phyloP scores from a whole-genome alignment of 1,284 basidiomycete genomes.

The Tranzscheliella williamsii region DNA sequence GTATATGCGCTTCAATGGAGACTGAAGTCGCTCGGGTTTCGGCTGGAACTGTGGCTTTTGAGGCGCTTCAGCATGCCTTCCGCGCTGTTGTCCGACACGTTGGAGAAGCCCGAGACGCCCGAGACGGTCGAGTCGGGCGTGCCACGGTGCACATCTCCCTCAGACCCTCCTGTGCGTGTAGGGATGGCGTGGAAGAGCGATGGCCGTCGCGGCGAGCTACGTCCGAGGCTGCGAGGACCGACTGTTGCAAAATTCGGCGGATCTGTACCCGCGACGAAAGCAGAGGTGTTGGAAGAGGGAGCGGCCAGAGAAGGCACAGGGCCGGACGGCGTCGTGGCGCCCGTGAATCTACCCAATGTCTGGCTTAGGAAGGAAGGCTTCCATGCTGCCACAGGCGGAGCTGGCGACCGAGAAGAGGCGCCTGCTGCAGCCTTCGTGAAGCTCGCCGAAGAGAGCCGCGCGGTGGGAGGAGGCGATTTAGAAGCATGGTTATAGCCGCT shows the following conservation, averaged over 20 bases:
- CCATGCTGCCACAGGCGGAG: conserved; percentile 4
- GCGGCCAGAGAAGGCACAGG: conserved; percentile 13
- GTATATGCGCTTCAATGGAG: too few species aligned
- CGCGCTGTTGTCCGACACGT: conserved; percentile 14
- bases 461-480: too few species aligned
- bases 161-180: neutral
- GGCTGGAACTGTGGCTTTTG: conserved; percentile 2
- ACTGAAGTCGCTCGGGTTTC: too few species aligned
- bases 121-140: conserved; percentile 18
- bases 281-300: neutral
- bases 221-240: conserved; percentile 1
- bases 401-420: too few species aligned
- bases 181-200: conserved; percentile 22
- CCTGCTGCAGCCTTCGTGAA: too few species aligned
- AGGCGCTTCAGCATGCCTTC: conserved; percentile 28
- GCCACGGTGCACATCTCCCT: conserved; percentile 4
- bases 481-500: too few species aligned
- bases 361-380: conserved; percentile 36
- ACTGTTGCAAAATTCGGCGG: neutral
- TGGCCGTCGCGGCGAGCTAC: conserved; percentile 8
- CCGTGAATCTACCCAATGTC: conserved; percentile 33
- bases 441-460: too few species aligned
- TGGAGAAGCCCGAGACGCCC: conserved; percentile 16
- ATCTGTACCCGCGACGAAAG: neutral
- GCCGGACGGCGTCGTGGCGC: conserved; percentile 10